Evolutionary conservation across 2,329 filamentous ascomycete species (phyloP), one percentile per base, ranked within the genome.

Genomic region (Aspergillus sp.): DNA sequence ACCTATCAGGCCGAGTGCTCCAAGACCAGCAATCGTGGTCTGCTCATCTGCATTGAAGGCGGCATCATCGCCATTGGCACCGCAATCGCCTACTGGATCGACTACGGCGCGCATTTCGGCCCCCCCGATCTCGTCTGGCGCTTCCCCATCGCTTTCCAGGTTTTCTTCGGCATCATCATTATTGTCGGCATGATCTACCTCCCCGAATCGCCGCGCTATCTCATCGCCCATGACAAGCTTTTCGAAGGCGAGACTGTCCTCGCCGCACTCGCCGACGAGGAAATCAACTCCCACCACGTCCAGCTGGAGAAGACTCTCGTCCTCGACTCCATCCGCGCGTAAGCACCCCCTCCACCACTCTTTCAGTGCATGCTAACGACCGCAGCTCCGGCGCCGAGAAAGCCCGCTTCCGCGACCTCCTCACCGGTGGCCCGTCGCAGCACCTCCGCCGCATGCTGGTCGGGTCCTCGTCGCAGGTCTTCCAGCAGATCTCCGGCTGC

Each of bases 1-100:
- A 58, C 56, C 4, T 60, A 59, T 38, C 58, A 60, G 45, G 57
- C 58, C 3, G 57, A 60, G 17, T 60, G 54, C 20, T 53, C 54
- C n/a, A 59, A 52, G 20, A 53, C 58, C 9, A 53, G 50, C 43
- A 59, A 59, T 35, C 53, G 54, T 17, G 58, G 57, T 36, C 57
- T 59, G 20, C 43, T 59, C 30, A 56, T 60, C 6, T 59, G 57
- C 10, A 59, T 60, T 4, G 54, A 60, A 36, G 58, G 58, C 33
- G 57, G 55, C 45, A 47, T 53, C 4, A 60, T 60, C 14, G 53
- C 54, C 7, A 55, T 55, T 17, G 55, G 58, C 19, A 59, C 57
- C 5, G 33, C 35, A 13, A 55, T 60, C 26, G 55, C 56, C 3
- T 60, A 59, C 35, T 60, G 57, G 56, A 58, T 60, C 16, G 57